Evolutionary conservation across 208 protist genomes (phyloP), one percentile per base, ranked within the genome.

Genomic region (Crithidia thermophila): DNA sequence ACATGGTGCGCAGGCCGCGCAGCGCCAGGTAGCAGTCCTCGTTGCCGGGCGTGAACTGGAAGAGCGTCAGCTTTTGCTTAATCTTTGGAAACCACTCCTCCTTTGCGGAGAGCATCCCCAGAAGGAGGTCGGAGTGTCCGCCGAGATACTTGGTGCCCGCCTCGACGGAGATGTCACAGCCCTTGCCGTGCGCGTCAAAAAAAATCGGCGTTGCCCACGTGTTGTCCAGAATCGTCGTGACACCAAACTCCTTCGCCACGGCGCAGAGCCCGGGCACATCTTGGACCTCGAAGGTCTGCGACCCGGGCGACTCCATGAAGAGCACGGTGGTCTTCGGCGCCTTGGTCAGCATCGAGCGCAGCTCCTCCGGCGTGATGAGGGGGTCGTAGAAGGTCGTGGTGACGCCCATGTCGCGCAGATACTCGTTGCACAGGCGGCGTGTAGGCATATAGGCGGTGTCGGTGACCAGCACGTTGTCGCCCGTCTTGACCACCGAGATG

Each of bases 121-220:
- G 46, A 28, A 79, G 61, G 13, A 79, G 40, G 50, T 79, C 74
- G 18, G 74, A 79, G 62, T 75, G 74, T 27, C 74, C 60, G 45
- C 74, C 50, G 33, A 79, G 56, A 67, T 79, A 70, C 62, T 74
- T 79, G 53, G 67, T 79, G 50, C 66, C 67, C 3, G 74, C 74
- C 61, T 75, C 74, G 14, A 79, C 58, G 18, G 74, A 79, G 52
- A 79, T 79, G 43, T 79, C 67, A 57, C 66, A 73, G 46, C 74
- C 74, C 43, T 64, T 75, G 23, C 60, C 56, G 42, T 58, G 74
- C 1, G 67, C 74, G 43, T 74, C 67, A 28, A 79, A 79, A 51
- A 80, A 72, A 39, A 76, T 16, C n/a, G 75, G 68, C 3, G 68
- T 72, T 1, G 75, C 75, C 62, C 75, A 76, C 6, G 68, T 76